Evolutionary conservation across 106 monocot genomes (phyloP).

Genomic region (Vanilla planifolia): DNA sequence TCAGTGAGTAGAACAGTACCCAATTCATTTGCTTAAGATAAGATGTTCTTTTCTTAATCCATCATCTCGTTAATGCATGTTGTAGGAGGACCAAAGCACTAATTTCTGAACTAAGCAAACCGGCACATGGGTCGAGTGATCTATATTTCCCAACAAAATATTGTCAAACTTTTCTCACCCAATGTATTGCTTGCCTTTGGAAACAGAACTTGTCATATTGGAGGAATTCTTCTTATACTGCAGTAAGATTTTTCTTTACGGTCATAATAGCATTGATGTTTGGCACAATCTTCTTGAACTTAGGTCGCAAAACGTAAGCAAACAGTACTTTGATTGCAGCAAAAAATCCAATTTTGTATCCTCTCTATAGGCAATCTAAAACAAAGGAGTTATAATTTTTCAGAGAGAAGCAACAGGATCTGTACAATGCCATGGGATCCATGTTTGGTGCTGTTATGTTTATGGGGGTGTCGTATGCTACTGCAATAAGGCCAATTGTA

Average conservation of each 20-base stretch:
- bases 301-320: constrained; percentile 19
- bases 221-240: constrained; percentile 28
- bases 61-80: neutral
- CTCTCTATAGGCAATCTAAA: neutral
- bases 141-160: constrained; percentile 16
- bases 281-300: constrained; percentile 25
- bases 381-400: neutral
- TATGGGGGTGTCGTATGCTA: constrained; percentile 45
- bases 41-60: neutral
- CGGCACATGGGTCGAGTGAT: constrained; percentile 14
- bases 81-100: constrained; percentile 21
- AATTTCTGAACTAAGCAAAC: constrained; percentile 15
- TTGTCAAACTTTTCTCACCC: constrained; percentile 9
- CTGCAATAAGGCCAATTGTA: constrained; percentile 53
- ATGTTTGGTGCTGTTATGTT: constrained; percentile 59
- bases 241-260: constrained; percentile 22
- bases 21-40: neutral
- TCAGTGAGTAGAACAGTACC: neutral
- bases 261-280: constrained; percentile 19
- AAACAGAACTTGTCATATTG: constrained; percentile 29
- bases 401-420: constrained; percentile 21
- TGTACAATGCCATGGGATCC: constrained; percentile 41
- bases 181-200: constrained; percentile 33
- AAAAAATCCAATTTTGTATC: no score
- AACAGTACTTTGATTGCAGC: neutral